A percentile compares a stretch with the other conserved stretches of the same genome.
phyloP scores from a whole-genome alignment of 306 rosid genomes.

The Acacia confusa region DNA sequence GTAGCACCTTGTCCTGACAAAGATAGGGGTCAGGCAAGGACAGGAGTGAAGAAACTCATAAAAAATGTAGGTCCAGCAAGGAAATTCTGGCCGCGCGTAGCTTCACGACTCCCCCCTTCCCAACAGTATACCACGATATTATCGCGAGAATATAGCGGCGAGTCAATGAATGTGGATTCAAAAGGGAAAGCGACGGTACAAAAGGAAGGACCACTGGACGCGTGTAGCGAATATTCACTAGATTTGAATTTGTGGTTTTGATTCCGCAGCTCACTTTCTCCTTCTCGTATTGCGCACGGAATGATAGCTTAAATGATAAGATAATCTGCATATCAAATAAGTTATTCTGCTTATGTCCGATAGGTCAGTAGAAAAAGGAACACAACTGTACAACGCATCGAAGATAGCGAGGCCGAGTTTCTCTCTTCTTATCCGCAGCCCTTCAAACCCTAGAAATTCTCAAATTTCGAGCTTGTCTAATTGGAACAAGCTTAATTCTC shows the following conservation, averaged over 20 bases:
- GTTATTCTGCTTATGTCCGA: not conserved
- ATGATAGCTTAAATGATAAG: not conserved
- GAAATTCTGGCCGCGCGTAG: not conserved
- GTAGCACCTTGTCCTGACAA: not conserved
- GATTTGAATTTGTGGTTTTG: constrained; percentile 57
- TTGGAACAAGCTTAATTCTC: constrained; percentile 11
- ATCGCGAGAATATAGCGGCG: not conserved
- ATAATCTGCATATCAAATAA: fast-evolving
- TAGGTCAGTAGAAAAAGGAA: constrained; percentile 44
- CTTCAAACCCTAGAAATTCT: constrained; percentile 59
- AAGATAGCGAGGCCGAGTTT: constrained; percentile 59
- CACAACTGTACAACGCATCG: constrained; percentile 51
- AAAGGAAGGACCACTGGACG: constrained; percentile 54
- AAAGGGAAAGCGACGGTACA: constrained; percentile 48
- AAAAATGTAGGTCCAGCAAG: not conserved
- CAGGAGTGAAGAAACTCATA: not conserved
- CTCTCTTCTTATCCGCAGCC: constrained; percentile 39
- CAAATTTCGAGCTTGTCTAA: constrained; percentile 32
- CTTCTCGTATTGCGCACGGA: constrained; percentile 7
- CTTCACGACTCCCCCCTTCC: not conserved
- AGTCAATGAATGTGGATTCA: not conserved
- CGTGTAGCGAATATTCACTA: constrained; percentile 60
- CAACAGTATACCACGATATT: not conserved
- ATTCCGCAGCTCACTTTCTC: constrained; percentile 38
- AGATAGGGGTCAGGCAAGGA: not conserved